Evolutionary conservation across 139 green algal genomes (phyloP), one percentile per base, ranked within the genome.

Genomic region (Micractinium conductrix): DNA sequence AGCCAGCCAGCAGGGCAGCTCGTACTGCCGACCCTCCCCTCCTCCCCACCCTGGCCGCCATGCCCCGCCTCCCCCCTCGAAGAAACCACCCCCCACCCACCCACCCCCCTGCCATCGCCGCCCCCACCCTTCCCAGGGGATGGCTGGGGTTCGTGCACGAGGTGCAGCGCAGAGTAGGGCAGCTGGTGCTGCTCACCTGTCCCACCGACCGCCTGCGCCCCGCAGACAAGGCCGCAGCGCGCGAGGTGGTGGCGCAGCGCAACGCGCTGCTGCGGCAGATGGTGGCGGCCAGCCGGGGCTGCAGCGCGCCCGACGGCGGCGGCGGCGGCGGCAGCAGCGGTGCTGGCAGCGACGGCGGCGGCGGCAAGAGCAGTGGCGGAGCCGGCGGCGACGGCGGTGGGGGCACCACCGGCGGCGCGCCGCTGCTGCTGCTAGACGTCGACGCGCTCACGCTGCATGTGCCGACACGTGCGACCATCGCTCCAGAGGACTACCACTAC

Each of bases 101-200:
- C 63, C 63, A 71, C 63, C 28, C 63, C 5, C 19, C 14, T 42
- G 7, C 63, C 63, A 40, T 74, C 43, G 43, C 28, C 28, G 43
- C 43, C 28, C 26, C 30, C 72, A 14, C 4, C 12, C 42, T n/a
- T 22, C 42, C n/a, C 73, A 79, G 73, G 9, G 42, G 70, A 2
- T 78, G 70, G 70, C 42, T 78, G 9, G 70, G 58, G 1, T 78
- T 78, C n/a, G 1, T 78, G 26, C 24, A 50, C 0, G 70, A 78
- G 42, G 30, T 78, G 70, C 70, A 33, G 42, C 24, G 2, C 26
- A 42, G 45, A 8, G 70, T 53, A 6, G 42, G 42, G 12, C 70
- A 78, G 42, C 28, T 78, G 26, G 70, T 78, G 28, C 70, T 78
- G 42, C 70, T 78, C 42, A 78, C 70, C 70, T 78, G 70, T 28